phyloP scores from a whole-genome alignment of 257 asterid genomes.

The Gentiana dahurica region DNA sequence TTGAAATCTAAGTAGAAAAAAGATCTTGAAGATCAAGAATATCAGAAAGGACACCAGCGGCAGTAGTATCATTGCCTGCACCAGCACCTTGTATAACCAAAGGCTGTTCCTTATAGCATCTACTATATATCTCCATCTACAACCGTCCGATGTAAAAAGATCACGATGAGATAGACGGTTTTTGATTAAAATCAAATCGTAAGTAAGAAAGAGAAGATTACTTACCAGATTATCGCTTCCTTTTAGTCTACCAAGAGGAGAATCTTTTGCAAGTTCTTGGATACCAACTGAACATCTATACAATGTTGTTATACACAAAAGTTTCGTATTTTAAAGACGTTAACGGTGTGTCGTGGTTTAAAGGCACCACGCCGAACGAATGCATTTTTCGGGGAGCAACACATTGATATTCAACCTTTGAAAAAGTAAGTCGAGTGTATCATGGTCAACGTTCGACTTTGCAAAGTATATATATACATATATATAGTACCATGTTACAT shows the following conservation, averaged over 20 bases:
- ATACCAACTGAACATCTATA: conserved; percentile 82
- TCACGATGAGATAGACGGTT: conserved; percentile 11
- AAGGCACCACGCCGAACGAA: no score
- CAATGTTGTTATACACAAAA: background rate
- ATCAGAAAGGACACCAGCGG: conserved; percentile 92
- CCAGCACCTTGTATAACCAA: conserved; percentile 94
- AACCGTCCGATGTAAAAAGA: conserved; percentile 1
- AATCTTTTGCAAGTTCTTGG: conserved; percentile 77
- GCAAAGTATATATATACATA: no score
- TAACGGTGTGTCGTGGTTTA: no score
- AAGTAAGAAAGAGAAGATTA: no score
- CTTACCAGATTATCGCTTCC: conserved; percentile 93
- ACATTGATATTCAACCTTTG: no score
- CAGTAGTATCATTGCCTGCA: conserved; percentile 88
- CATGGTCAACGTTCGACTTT: no score
- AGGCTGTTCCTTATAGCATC: conserved; percentile 65
- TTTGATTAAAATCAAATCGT: no score
- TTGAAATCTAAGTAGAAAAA: conserved; percentile 15
- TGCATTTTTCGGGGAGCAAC: no score
- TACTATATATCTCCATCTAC: conserved; percentile 79
- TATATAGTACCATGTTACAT: no score
- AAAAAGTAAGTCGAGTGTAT: no score
- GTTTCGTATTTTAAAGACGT: no score
- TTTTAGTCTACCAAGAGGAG: conserved; percentile 72
- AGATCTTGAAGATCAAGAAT: conserved; percentile 80